Base-by-base conservation (phyloP, 2,329 filamentous ascomycete species). In the Atkinsonella hypoxylon region DNA sequence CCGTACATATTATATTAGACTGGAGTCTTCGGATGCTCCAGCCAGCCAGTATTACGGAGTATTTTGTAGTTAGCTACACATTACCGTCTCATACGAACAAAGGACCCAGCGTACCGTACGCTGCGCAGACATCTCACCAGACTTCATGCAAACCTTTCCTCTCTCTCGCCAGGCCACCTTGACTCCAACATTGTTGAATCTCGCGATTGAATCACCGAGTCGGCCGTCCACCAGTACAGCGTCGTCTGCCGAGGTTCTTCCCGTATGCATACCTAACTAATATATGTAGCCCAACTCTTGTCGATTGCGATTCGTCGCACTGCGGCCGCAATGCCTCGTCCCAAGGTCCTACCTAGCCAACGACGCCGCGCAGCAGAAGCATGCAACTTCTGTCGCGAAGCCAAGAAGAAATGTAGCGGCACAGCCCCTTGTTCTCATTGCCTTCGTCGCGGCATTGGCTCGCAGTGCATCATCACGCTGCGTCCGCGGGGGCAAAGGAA, bases 381-480 rank as follows among this genome's bases (percentile, higher is more conserved):
- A 8, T 77, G 75, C 55, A 64, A 67, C 45, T 59, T 67, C 6
- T 78, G 75, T 55, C 69, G 72, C 31, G 63, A 66, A 13, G 70
- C 73, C 9, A 77, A 77, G 61, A 77, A 75, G 60, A 64, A 72
- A 54, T 78, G 75, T 57, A 71, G 70, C 50, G 73, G 70, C 10
- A 67, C 65, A 0, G 68, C 70, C 2, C 75, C 75, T 1, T 77
- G 75, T 54, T 64, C 67, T 0, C 70, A 71, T 45, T 77, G 74
- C 51, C 62, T 70, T 7, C 63, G 67, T 7, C 69, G 71, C 17
- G 72, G 72, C 2, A 62, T 70, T 4, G 65, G 62, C 18, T 58
- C 62, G 18, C 62, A 65, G 4, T 76, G 66, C 42, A 60, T 58
- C 53, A 62, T 67, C 44, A 61, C 62, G 56, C 57, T 64, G 56